Base-by-base conservation (phyloP, 2,329 filamentous ascomycete species). In the Clonostachys solani region DNA sequence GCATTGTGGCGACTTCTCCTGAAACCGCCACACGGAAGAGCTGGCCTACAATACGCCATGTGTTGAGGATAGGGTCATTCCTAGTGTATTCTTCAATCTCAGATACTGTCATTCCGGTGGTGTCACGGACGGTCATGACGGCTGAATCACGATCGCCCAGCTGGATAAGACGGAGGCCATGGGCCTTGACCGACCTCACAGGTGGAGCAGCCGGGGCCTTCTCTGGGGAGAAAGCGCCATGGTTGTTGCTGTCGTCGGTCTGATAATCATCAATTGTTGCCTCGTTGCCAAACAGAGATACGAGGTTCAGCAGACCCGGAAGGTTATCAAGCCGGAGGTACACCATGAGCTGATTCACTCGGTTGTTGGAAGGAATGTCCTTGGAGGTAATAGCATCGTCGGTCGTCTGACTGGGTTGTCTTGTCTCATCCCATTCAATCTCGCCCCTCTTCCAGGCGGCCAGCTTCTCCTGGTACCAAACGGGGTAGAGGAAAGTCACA, bases 81-180 rank as follows among this genome's bases (percentile, higher is more conserved):
- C 79, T 74, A 23, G 80, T 80, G 50, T 83, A 78, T 43, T 94
- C 89, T 37, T 91, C 86, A 4, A 86, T 77, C 59, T 95, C 90
- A 0, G 90, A 86, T 12, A 95, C 89, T 56, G 89, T 86, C 92
- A 97, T 97, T 56, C 96, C 92, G 16, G 91, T 92, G 1, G 92
- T 96, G 40, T 89, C 87, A 77, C 92, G 90, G 9, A 29, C 23
- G 56, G 89, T 86, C 92, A 97, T 97, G 56, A 96, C 92, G 16
- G 91, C 92, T 1, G 92, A 96, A 40, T 89, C 87, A 77, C 92
- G 90, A 57, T 96, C 92, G 0, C 89, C 95, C 12, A 97, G 79
- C 60, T 95, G 89, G 43, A 95, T 69, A 15, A 97, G 78, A 13
- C 92, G 86, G n/a, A 96, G 70, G 33, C 91, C 92, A 57, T 95